Evolutionary conservation across 371 early-diverging fungal genomes (phyloP), one percentile per base, ranked within the genome.

Genomic region (Mortierella sp.): DNA sequence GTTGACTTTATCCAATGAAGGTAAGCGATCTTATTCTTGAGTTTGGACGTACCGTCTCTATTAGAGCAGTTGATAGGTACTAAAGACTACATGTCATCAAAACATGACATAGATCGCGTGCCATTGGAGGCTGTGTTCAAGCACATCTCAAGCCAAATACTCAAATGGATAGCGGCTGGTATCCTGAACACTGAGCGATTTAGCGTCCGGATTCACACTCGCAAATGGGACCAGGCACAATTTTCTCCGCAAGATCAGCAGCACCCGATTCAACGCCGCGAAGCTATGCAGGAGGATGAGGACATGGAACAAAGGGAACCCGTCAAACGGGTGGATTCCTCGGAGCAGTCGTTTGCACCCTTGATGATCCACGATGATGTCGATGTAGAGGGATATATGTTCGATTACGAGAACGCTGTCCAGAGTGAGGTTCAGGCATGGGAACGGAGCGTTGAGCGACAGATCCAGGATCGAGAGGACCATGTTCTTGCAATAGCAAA

Each of bases 351-450:
- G 14, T 61, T 69, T 47, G 40, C 52, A 13, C 69, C 58, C 2
- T 27, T 61, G n/a, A 45, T 69, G 69, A 57, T 69, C 21, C 62
- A 62, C 31, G 69, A 69, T 28, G 69, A 69, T 22, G 63, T 69
- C n/a, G 63, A 69, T 43, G 49, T 69, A 8, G 58, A 62, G 27
- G 62, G 57, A n/a, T 57, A 62, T 22, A 63, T 63, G 2, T 54
- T 54, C 57, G 58, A 69, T 19, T 69, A 46, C 21, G 69, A 62
- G 1, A 57, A 37, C 22, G 52, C 47, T 1, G 58, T 48, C 10
- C 58, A 63, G 27, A 47, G 37, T 8, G 58, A 57, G 40, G 63
- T 63, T 16, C 62, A 40, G 0, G 46, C 25, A 1, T 69, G 69
- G 69, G 63, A 69, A 25, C 57, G 24, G 48, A 2, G 25, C 10